phyloP scores from a whole-genome alignment of 257 asterid genomes.

The Solanum piurae region DNA sequence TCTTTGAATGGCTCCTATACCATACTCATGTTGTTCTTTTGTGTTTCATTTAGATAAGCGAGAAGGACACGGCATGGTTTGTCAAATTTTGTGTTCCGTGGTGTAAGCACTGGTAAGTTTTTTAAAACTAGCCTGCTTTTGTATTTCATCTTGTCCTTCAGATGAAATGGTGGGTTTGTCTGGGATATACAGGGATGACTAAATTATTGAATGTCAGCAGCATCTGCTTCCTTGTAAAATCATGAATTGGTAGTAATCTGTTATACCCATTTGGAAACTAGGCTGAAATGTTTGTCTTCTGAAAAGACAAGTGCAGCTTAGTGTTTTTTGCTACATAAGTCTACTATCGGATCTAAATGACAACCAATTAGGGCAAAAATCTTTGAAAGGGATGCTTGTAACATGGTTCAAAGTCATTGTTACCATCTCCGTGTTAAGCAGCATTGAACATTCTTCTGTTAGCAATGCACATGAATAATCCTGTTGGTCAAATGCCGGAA shows the following conservation, averaged over 20 bases:
- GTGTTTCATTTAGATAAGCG: constrained; percentile 55
- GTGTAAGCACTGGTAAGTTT: constrained; percentile 96
- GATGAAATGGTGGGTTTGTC: not conserved
- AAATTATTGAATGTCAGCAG: not conserved
- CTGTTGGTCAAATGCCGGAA: not conserved
- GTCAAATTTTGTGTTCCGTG: constrained; percentile 95
- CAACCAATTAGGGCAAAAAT: not conserved
- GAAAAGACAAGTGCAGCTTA: not conserved
- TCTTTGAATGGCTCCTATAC: not conserved
- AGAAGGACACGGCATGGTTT: constrained; percentile 96
- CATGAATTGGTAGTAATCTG: not conserved
- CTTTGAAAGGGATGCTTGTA: not conserved
- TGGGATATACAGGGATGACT: not conserved
- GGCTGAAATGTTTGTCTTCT: not conserved
- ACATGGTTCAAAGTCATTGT: not conserved
- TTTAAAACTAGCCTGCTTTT: not conserved
- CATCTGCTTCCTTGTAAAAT: not conserved
- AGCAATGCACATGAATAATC: not conserved
- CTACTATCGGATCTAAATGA: not conserved
- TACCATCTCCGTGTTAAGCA: not conserved
- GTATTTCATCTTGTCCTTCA: not conserved
- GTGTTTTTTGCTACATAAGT: not conserved
- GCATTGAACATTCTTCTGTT: not conserved
- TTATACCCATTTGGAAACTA: not conserved
- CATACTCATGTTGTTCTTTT: not conserved